These are phyloP conservation scores for Megacollybia marginata DNA, from an alignment of 768 basidiomycete species.

Conservation along the genomic window DNA sequence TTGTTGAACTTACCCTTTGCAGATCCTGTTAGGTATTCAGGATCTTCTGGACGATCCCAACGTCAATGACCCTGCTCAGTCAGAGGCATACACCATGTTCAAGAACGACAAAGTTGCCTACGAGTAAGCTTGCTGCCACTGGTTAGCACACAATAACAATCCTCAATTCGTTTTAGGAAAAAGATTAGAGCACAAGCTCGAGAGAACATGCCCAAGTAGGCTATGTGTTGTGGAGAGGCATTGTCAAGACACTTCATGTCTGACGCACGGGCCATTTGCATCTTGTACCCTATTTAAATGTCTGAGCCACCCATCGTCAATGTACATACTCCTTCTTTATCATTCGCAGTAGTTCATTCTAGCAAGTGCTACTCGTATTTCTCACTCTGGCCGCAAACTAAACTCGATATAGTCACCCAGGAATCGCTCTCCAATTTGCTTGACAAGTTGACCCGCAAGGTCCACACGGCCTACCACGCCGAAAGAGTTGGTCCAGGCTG, in stretches of 20 bases:
- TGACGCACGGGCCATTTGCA: no score
- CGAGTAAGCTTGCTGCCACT: slow-evolving; percentile 49
- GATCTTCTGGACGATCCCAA: slow-evolving; percentile 95
- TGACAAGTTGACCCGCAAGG: slow-evolving; percentile 67
- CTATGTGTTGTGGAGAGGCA: not conserved
- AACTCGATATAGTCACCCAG: slow-evolving; percentile 46
- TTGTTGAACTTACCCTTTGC: slow-evolving; percentile 3
- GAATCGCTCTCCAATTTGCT: slow-evolving; percentile 58
- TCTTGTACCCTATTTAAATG: slow-evolving; percentile 13
- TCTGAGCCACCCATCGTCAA: slow-evolving; percentile 45
- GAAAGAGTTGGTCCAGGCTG: slow-evolving; percentile 68
- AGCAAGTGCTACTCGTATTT: slow-evolving; percentile 33
- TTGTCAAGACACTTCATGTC: no score
- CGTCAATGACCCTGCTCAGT: slow-evolving; percentile 95
- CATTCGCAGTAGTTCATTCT: slow-evolving; percentile 71
- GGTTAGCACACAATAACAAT: not conserved
- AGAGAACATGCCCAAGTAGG: slow-evolving; percentile 83
- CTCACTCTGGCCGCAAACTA: not conserved
- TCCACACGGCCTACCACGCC: slow-evolving; percentile 47
- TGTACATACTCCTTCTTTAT: slow-evolving; percentile 70
- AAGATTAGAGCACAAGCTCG: slow-evolving; percentile 80
- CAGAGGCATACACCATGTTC: slow-evolving; percentile 98
- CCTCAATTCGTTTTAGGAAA: slow-evolving; percentile 38
- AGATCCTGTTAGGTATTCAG: slow-evolving; percentile 96
- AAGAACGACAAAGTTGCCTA: slow-evolving; percentile 97